These are phyloP conservation scores for Syncephalastrum racemosum DNA, from an alignment of 371 early-diverging fungal genomes.

Conservation along the genomic window DNA sequence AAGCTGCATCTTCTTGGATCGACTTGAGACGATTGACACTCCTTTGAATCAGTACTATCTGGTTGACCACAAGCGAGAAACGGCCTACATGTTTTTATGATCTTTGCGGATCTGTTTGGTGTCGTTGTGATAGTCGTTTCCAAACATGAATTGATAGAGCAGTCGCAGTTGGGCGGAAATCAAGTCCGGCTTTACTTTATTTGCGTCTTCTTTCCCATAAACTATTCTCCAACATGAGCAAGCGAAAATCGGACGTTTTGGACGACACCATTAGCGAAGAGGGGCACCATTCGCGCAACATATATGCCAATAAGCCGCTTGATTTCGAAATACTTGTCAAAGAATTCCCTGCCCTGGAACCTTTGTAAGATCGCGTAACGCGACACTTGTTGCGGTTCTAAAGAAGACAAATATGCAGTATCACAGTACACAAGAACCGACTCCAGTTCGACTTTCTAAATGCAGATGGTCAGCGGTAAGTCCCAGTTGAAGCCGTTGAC, in stretches of 20 bases:
- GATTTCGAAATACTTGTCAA: slow-evolving; percentile 37
- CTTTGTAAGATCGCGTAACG: slow-evolving; percentile 17
- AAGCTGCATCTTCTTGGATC: slow-evolving; percentile 73
- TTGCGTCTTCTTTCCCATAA: too few species aligned
- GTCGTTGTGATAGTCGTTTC: slow-evolving; percentile 15
- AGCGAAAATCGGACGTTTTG: slow-evolving; percentile 6
- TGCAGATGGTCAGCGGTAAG: slow-evolving; percentile 38
- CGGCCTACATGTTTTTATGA: slow-evolving; percentile 40
- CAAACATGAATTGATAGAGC: slow-evolving; percentile 5
- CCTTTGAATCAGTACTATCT: not conserved
- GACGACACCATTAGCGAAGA: not conserved
- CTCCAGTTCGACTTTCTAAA: slow-evolving; percentile 36
- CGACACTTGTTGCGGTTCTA: too few species aligned
- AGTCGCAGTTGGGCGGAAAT: too few species aligned
- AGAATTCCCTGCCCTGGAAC: slow-evolving; percentile 20
- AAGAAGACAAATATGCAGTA: too few species aligned
- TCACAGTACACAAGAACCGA: too few species aligned
- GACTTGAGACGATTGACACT: slow-evolving; percentile 81
- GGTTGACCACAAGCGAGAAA: not conserved
- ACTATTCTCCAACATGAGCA: slow-evolving; percentile 2
- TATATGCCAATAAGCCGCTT: slow-evolving; percentile 31
- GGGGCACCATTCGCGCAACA: slow-evolving; percentile 36
- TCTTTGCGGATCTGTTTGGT: slow-evolving; percentile 42
- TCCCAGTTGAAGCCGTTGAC: not conserved
- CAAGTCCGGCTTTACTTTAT: too few species aligned